Evolutionary conservation across 169 alveolate species (phyloP), one percentile per base, ranked within the genome.

Genomic region (Cryptosporidium baileyi): DNA sequence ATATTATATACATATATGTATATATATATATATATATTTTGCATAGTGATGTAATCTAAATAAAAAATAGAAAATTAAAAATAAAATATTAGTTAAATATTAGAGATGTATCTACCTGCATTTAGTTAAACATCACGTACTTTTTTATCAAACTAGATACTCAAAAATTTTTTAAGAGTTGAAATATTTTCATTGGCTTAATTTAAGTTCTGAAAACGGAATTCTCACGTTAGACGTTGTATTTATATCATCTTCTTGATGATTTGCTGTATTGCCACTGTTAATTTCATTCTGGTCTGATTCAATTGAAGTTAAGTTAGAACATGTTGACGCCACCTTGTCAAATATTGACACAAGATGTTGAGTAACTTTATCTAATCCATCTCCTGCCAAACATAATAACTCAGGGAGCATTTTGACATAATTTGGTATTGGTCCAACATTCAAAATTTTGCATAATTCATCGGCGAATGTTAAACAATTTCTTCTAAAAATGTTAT

Each of bases 381-480:
- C 67, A 41, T 74, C 85, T 6, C 85, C 85, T n/a, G 85, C 85
- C 17, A 52, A 54, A 11, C 85, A 74, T 3, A 74, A 60, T 7
- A 74, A 59, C 24, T 74, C 85, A 4, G 85, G 85, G 43, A 74
- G 85, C 2, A 57, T 45, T 19, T 57, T 74, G 19, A 74, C 85
- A 24, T 52, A 74, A 74, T 51, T 74, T 34, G 85, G 85, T 28
- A 74, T 74, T 28, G 22, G 13, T 11, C 85, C 85, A n/a, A 63
- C 80, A 30, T 61, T 26, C 28, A 47, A 45, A n/a, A 44, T 36
- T 51, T 11, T 62, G 49, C 89, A 81, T 8, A 81, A 34, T 41
- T 62, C 89, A 17, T 81, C 82, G n/a, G 89, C 89, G 47, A 81
- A 81, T 15, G 63, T 67, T 32, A 81, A 30, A 22, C 89, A 81